Evolutionary conservation across 2,329 filamentous ascomycete species (phyloP), one percentile per base, ranked within the genome.

Genomic region (Calonectria naviculata): DNA sequence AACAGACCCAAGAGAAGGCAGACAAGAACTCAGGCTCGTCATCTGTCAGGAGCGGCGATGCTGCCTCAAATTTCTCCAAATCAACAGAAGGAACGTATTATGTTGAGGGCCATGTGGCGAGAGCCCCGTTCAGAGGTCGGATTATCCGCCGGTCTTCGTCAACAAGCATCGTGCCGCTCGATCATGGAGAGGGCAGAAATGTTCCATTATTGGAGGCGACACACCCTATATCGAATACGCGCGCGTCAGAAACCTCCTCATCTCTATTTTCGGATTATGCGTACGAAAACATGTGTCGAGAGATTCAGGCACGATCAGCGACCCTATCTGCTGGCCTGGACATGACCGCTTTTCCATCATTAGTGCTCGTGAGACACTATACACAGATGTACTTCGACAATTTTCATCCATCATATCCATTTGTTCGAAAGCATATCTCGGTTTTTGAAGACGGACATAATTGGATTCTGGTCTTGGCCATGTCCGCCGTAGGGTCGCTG

Each of bases 321-420:
- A 47, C 3, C 4, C n/a, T n/a, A n/a, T n/a, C n/a, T n/a, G n/a
- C 38, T 9, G 8, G 24, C 21, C n/a, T n/a, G 2, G 31, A 62
- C 19, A 21, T 31, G 12, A 5, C 26, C 10, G 15, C 7, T 21
- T 29, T 52, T 49, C 74, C 74, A 24, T 65, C 71, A 28, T n/a
- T 75, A 12, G 62, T 28, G 2, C 56, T 63, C 1, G 58, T 75
- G 12, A 63, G 56, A 38, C 60, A 28, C 19, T 74, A 74, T 41
- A 65, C 65, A 13, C 42, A 60, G 6, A 44, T 75, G 15, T 75
- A 75, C 24, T 75, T 72, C 58, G 60, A 70, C 19, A 64, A 47
- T 12, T 75, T 75, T 10, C 74, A 75, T 29, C 68, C 65, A 4
- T 54, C 56, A 19, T 75, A 75, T 49, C 74, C 74, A 5, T 74